Conservation (phyloP, 805 yeast genomes). For the Candida sithepensis region DNA sequence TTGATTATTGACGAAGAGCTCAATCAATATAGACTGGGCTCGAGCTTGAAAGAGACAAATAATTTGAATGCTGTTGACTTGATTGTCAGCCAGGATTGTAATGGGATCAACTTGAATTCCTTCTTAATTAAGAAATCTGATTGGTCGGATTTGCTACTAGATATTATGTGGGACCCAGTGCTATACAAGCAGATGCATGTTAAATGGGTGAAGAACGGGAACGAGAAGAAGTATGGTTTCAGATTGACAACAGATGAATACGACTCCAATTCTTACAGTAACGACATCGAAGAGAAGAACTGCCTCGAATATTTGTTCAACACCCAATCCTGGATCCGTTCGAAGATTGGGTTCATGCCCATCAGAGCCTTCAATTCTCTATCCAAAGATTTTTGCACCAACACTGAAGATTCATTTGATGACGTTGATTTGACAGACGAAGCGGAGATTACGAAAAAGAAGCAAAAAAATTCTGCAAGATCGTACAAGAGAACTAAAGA, state of each 20-base stretch:
- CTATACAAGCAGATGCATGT: constrained; percentile 34
- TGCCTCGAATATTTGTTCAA: constrained; percentile 36
- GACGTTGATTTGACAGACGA: constrained; percentile 1
- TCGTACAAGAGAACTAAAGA: constrained; percentile 11
- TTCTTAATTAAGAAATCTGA: constrained; percentile 36
- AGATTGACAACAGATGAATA: constrained; percentile 26
- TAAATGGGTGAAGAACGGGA: constrained; percentile 28
- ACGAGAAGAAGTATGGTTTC: constrained; percentile 26
- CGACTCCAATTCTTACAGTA: constrained; percentile 33
- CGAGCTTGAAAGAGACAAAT: constrained; percentile 19
- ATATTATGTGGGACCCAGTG: constrained; percentile 40
- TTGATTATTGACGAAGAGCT: constrained; percentile 30
- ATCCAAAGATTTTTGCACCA: constrained; percentile 36
- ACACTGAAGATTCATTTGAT: constrained; percentile 14
- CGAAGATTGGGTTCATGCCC: constrained; percentile 38
- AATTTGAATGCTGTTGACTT: constrained; percentile 35
- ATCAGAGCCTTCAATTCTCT: constrained; percentile 35
- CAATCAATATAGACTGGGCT: constrained; percentile 18
- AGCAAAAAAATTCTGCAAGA: constrained; percentile 20
- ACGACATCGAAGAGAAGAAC: constrained; percentile 36
- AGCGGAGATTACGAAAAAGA: constrained; percentile 28
- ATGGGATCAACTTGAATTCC: constrained; percentile 39
- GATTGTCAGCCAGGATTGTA: constrained; percentile 38
- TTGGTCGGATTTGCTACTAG: constrained; percentile 37
- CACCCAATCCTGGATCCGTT: constrained; percentile 37